A percentile compares a stretch with the other conserved stretches of the same genome.
These are phyloP conservation scores for Coniochaeta sp. DNA, from an alignment of 2,329 filamentous ascomycete genomes.

Conservation along the genomic window DNA sequence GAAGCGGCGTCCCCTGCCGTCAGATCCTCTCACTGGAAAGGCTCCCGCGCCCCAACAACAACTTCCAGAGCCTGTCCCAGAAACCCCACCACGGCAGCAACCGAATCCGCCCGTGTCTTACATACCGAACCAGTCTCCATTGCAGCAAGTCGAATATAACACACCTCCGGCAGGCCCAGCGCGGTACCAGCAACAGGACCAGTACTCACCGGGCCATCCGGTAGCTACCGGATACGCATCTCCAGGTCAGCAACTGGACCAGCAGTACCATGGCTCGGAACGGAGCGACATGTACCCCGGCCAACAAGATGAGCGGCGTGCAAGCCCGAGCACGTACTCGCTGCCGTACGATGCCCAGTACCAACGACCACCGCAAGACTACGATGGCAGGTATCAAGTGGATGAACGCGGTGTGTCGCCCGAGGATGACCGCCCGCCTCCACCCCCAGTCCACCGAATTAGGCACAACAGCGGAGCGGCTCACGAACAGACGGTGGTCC, in stretches of 20 bases:
- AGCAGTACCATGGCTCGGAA: constrained; percentile 26
- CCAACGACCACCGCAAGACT: constrained; percentile 25
- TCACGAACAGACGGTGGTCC: constrained; percentile 30
- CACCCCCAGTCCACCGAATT: constrained; percentile 47
- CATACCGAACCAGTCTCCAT: constrained; percentile 43
- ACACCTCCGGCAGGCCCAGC: constrained; percentile 25
- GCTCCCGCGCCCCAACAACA: constrained; percentile 30
- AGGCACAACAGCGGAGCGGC: constrained; percentile 35
- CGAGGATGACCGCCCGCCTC: constrained; percentile 43
- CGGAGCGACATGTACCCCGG: constrained; percentile 25
- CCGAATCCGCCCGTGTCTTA: constrained; percentile 32
- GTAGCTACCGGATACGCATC: constrained; percentile 8
- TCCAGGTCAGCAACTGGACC: constrained; percentile 12
- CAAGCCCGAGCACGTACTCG: constrained; percentile 26
- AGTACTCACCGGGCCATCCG: constrained; percentile 6
- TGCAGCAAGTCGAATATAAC: constrained; percentile 45
- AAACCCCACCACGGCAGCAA: constrained; percentile 40
- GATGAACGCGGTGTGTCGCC: constrained; percentile 20
- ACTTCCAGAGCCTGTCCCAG: constrained; percentile 31
- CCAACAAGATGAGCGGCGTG: constrained; percentile 29
- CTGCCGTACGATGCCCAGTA: constrained; percentile 31
- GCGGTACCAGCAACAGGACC: constrained; percentile 14
- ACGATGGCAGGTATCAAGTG: constrained; percentile 20
- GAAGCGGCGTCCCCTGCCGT: constrained; percentile 78
- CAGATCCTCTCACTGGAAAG: constrained; percentile 61